These are phyloP conservation scores for Barnettozyma siamensis DNA, from an alignment of 805 yeast species.

Conservation along the genomic window DNA sequence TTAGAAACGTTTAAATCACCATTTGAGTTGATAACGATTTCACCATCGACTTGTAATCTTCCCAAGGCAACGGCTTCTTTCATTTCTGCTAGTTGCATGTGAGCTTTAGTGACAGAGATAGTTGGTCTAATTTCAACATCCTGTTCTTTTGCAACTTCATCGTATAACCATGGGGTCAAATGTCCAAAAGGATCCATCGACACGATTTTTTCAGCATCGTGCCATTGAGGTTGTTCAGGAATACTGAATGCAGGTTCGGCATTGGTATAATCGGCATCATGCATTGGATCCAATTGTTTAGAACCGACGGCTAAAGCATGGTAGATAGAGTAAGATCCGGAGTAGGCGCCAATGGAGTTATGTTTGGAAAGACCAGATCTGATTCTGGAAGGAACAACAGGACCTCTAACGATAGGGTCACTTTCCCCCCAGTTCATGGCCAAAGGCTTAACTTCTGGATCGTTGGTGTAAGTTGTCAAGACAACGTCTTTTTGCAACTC, in stretches of 20 bases:
- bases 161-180: conserved; percentile 54
- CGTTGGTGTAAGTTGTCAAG: conserved; percentile 50
- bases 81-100: conserved; percentile 54
- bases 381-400: conserved; percentile 49
- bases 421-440: conserved; percentile 48
- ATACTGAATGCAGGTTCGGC: conserved; percentile 56
- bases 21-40: conserved; percentile 48
- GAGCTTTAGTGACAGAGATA: conserved; percentile 62
- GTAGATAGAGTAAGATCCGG: conserved; percentile 59
- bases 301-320: conserved; percentile 64
- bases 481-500: conserved; percentile 27
- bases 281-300: conserved; percentile 45
- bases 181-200: conserved; percentile 67
- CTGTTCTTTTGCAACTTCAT: conserved; percentile 37
- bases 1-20: conserved; percentile 62
- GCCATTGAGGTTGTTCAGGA: conserved; percentile 53
- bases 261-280: conserved; percentile 55
- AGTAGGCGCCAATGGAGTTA: conserved; percentile 60
- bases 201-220: conserved; percentile 48
- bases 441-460: conserved; percentile 43
- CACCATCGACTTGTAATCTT: conserved; percentile 51
- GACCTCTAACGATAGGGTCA: conserved; percentile 46
- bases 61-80: conserved; percentile 51
- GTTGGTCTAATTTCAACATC: conserved; percentile 58
- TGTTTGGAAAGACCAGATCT: conserved; percentile 45